A percentile compares a stretch with the other conserved stretches of the same genome.
These are phyloP conservation scores for Physcia stellaris DNA, from an alignment of 495 filamentous ascomycete species.

Conservation along the genomic window DNA sequence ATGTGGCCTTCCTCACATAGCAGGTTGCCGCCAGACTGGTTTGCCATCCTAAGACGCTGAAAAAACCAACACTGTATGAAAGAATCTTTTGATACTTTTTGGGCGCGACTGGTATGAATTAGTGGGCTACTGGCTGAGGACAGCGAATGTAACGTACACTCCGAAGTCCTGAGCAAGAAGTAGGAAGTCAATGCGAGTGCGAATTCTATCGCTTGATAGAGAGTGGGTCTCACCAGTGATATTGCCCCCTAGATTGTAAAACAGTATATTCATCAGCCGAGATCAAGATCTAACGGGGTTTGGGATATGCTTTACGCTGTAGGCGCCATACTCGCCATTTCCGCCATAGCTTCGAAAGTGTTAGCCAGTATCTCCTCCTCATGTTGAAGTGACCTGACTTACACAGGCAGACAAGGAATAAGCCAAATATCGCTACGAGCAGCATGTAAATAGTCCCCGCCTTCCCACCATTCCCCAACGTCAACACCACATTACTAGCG, in stretches of 20 bases:
- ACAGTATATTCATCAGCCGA: too few relatives aligned
- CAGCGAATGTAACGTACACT: conserved; percentile 9
- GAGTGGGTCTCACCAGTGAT: conserved; percentile 10
- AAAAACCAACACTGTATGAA: conserved; percentile 30
- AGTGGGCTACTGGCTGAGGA: too few relatives aligned
- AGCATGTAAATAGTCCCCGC: conserved; percentile 13
- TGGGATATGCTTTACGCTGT: conserved; percentile 9
- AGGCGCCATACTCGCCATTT: conserved; percentile 14
- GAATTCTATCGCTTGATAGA: not conserved
- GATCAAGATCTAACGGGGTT: too few relatives aligned
- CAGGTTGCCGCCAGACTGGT: conserved; percentile 23
- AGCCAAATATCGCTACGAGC: conserved; percentile 9
- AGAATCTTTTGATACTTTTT: conserved; percentile 23
- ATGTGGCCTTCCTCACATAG: conserved; percentile 15
- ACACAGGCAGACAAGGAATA: conserved; percentile 12
- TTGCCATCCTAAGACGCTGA: conserved; percentile 34
- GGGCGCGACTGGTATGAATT: conserved; percentile 22
- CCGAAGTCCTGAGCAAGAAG: conserved; percentile 10
- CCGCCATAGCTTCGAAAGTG: conserved; percentile 10
- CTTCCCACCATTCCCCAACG: conserved; percentile 12
- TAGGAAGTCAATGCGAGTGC: conserved; percentile 2
- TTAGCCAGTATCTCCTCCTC: conserved; percentile 2
- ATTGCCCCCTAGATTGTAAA: conserved; percentile 10
- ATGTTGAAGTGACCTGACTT: not conserved
- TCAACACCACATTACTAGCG: conserved; percentile 12